phyloP scores from a whole-genome alignment of 1,284 basidiomycete species.

The Pseudozyma thailandica region DNA sequence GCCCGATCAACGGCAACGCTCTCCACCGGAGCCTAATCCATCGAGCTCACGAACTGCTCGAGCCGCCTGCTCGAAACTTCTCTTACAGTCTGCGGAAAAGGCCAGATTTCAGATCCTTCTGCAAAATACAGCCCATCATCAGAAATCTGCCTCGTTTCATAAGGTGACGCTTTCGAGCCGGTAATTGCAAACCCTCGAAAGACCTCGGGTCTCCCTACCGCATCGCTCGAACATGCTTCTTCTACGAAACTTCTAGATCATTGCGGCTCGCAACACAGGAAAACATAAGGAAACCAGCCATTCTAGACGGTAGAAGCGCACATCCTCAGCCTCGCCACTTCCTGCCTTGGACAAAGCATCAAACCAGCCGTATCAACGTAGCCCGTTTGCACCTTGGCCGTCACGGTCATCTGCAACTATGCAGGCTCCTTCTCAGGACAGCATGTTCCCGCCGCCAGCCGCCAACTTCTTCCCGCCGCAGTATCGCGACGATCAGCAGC shows the following conservation, averaged over 20 bases:
- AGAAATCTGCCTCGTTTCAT: neutral
- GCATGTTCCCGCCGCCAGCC: constrained; percentile 10
- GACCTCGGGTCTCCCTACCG: neutral
- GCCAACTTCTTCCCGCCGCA: constrained; percentile 7
- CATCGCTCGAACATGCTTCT: neutral
- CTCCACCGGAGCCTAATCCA: neutral
- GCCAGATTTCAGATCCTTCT: no score
- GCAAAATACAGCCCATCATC: neutral
- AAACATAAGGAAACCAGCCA: no score
- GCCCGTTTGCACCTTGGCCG: neutral
- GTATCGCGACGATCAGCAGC: constrained; percentile 11
- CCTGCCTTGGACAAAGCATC: neutral
- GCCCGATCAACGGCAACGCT: neutral
- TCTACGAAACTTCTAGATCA: neutral
- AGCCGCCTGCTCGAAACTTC: no score
- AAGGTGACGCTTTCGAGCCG: neutral
- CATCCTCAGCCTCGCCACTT: neutral
- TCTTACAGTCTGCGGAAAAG: no score
- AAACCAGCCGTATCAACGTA: neutral
- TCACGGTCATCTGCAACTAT: constrained; percentile 11
- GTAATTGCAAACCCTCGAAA: no score
- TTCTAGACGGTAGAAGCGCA: no score
- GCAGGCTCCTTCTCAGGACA: constrained; percentile 30
- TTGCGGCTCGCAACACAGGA: no score
- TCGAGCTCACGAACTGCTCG: no score